Conservation (phyloP, 441 rosid species). For the Aleurites moluccanus region DNA sequence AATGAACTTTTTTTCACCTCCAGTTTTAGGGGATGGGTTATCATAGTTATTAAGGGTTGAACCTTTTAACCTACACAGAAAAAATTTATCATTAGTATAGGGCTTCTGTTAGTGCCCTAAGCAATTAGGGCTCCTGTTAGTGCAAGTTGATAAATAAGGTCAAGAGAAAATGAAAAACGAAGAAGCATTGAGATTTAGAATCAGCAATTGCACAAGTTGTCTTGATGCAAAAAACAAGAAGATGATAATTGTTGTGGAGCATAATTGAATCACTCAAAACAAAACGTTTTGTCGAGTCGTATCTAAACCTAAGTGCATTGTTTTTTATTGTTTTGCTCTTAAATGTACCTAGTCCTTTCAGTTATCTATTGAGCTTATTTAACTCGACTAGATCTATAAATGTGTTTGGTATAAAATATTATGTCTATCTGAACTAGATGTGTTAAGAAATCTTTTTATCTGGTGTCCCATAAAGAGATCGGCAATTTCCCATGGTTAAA, state of each 20-base stretch:
- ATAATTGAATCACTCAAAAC: background rate
- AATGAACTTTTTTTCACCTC: background rate
- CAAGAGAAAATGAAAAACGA: background rate
- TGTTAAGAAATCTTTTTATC: background rate
- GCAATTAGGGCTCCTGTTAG: no score
- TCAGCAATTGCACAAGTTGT: background rate
- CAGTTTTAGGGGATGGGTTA: background rate
- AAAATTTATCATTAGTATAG: background rate
- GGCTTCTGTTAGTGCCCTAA: background rate
- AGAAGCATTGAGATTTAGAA: background rate
- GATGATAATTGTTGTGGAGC: background rate
- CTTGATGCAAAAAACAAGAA: background rate
- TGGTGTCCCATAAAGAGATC: background rate
- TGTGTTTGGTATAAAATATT: background rate
- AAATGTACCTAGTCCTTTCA: background rate
- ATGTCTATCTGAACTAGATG: background rate
- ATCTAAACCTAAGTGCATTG: background rate
- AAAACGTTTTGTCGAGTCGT: background rate
- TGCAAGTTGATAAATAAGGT: background rate
- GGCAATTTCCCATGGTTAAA: background rate
- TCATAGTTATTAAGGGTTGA: background rate
- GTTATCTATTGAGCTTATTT: background rate
- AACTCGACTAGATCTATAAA: background rate
- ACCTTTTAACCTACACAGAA: no score
- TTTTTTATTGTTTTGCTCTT: background rate